Evolutionary conservation across 257 asterid genomes (phyloP), one percentile per base, ranked within the genome.

Genomic region (Solanum tarapatanum): DNA sequence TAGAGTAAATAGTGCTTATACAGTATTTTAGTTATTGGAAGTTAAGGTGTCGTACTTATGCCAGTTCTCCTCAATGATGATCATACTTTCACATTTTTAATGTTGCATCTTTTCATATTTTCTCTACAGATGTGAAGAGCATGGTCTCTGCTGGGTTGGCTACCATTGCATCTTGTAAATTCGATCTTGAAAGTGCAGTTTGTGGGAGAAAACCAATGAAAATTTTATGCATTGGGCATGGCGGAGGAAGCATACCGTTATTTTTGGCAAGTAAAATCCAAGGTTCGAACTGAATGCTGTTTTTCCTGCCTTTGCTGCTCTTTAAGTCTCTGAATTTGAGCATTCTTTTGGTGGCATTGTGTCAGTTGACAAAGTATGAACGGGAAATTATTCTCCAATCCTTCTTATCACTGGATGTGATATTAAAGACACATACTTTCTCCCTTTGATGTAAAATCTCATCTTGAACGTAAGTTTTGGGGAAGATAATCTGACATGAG

Each of bases 171-270:
- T 90, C 94, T 41, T 89, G 94, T 87, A 91, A 91, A 87, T 90
- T 79, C 77, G 94, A 93, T 85, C 90, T 96, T 68, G 91, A 82
- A 90, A 90, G 91, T 86, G 95, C 98, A 86, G 39, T 94, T 70
- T 87, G 76, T 87, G 98, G 95, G 91, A 91, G 90, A 89, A 93
- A 91, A 88, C 87, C 33, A 39, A 89, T 94, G 94, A 94, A 92
- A 33, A 86, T 95, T 87, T 92, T 96, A 86, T 95, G 99, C 92
- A 92, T 96, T 28, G 99, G 99, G 19, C 99, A 96, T 88, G 99
- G 99, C 45, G 99, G 99, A 88, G 99, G 99, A 89, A 95, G 99
- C 93, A 89, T 96, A 75, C 99, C 99, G 16, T 88, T 96, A 88
- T 95, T 93, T 89, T 85, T 96, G 91, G 97, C 99, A 32, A 92